Conservation (phyloP, 768 basidiomycete genomes). For the Amanita fuliginea region DNA sequence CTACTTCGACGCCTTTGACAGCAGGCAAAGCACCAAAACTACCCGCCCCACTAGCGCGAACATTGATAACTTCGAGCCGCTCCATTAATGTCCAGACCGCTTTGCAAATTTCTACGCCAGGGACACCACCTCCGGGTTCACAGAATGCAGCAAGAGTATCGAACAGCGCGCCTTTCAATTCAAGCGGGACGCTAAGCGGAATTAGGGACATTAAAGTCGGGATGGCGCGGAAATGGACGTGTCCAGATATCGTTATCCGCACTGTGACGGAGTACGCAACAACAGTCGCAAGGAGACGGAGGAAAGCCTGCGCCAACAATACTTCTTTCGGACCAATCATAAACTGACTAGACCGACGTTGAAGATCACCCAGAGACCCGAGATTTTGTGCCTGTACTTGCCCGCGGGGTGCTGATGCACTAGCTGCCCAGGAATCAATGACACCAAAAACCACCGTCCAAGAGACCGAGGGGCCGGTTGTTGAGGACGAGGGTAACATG, state of each 20-base stretch:
- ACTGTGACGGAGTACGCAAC: conserved; percentile 67
- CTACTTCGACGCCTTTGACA: conserved; percentile 73
- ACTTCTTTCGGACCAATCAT: conserved; percentile 61
- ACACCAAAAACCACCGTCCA: conserved; percentile 71
- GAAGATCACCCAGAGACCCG: conserved; percentile 20
- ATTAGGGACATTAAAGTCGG: conserved; percentile 71
- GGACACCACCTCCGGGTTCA: conserved; percentile 60
- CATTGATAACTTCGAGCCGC: conserved; percentile 72
- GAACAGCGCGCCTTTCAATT: conserved; percentile 80
- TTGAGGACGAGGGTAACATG: conserved; percentile 38
- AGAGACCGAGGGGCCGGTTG: conserved; percentile 49
- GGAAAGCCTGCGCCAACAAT: conserved; percentile 68
- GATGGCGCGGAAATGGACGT: conserved; percentile 72
- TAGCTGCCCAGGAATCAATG: conserved; percentile 63
- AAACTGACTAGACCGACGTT: conserved; percentile 33
- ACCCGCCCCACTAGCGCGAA: conserved; percentile 32
- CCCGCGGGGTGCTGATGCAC: conserved; percentile 34
- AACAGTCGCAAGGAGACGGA: conserved; percentile 68
- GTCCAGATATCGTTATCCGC: conserved; percentile 64
- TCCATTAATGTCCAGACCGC: conserved; percentile 82
- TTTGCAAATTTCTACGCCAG: conserved; percentile 72
- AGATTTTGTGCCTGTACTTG: conserved; percentile 34
- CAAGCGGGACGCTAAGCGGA: conserved; percentile 75
- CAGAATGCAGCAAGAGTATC: conserved; percentile 77
- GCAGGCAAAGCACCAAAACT: conserved; percentile 39